Percentiles rank a stretch among this genome's conserved stretches.
These are phyloP conservation scores for Ulota crispa DNA, from an alignment of 225 moss, liverwort and hornwort species.

Conservation along the genomic window DNA sequence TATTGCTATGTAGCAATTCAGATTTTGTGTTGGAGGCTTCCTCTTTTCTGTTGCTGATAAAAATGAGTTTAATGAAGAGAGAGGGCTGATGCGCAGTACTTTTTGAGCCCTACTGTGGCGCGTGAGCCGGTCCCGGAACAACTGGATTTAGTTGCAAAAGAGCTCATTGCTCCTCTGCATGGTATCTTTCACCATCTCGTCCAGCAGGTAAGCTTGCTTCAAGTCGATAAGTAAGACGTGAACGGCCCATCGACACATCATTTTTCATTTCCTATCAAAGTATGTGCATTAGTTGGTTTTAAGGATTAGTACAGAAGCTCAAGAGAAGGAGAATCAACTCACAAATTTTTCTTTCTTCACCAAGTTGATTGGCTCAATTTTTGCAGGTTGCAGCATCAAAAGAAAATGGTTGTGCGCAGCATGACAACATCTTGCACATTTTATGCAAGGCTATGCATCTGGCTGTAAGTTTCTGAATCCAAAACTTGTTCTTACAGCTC, in stretches of 20 bases:
- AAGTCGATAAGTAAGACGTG: background rate
- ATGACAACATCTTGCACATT: conserved; percentile 70
- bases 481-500: background rate
- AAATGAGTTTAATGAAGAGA: conserved; percentile 13
- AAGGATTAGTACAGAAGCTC: background rate
- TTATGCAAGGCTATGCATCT: conserved; percentile 77
- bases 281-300: background rate
- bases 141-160: conserved; percentile 73
- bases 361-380: background rate
- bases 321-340: conserved; percentile 2
- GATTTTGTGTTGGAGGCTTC: background rate
- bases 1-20: conserved; percentile 1
- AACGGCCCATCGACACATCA: background rate
- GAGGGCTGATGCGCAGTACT: conserved; percentile 62
- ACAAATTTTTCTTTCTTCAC: background rate
- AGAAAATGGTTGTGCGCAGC: conserved; percentile 68
- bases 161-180: conserved; percentile 76
- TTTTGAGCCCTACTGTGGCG: conserved; percentile 75
- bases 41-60: background rate
- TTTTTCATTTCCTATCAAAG: background rate
- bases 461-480: conserved; percentile 54
- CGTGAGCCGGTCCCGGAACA: conserved; percentile 87
- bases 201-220: conserved; percentile 53
- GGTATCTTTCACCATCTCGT: conserved; percentile 90
- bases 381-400: conserved; percentile 74